These are phyloP conservation scores for Poterioochromonas sp. DNA, from an alignment of 352 stramenopile species.

Conservation along the genomic window DNA sequence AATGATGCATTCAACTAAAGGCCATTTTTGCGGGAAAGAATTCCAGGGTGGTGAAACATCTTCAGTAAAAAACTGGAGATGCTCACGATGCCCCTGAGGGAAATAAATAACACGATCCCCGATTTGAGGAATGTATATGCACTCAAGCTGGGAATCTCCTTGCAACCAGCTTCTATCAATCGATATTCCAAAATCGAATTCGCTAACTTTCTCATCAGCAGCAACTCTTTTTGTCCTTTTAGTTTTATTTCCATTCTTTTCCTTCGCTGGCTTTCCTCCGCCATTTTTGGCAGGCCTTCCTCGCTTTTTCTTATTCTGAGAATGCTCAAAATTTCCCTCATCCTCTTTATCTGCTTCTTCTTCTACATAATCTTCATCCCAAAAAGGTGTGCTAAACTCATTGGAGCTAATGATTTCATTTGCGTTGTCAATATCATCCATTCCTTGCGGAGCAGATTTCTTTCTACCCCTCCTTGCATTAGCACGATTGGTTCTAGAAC, in stretches of 20 bases:
- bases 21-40: not conserved
- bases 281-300: not conserved
- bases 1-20: constrained; percentile 33
- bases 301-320: not conserved
- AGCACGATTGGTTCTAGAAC: too few species aligned
- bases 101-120: constrained; percentile 43
- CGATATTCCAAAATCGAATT: too few species aligned
- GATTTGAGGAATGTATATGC: constrained; percentile 40
- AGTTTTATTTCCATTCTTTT: not conserved
- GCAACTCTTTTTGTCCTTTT: not conserved
- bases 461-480: too few species aligned
- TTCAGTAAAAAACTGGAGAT: constrained; percentile 33
- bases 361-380: not conserved
- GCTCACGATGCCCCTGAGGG: constrained; percentile 39
- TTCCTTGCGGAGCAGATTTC: too few species aligned
- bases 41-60: not conserved
- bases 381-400: not conserved
- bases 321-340: not conserved
- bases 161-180: constrained; percentile 21
- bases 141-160: not conserved
- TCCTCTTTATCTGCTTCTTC: not conserved
- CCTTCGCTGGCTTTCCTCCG: not conserved
- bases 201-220: too few species aligned
- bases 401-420: too few species aligned
- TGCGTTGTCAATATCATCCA: too few species aligned